Evolutionary conservation across 2,329 filamentous ascomycete genomes (phyloP).

Genomic region (Neofusicoccum ribis): DNA sequence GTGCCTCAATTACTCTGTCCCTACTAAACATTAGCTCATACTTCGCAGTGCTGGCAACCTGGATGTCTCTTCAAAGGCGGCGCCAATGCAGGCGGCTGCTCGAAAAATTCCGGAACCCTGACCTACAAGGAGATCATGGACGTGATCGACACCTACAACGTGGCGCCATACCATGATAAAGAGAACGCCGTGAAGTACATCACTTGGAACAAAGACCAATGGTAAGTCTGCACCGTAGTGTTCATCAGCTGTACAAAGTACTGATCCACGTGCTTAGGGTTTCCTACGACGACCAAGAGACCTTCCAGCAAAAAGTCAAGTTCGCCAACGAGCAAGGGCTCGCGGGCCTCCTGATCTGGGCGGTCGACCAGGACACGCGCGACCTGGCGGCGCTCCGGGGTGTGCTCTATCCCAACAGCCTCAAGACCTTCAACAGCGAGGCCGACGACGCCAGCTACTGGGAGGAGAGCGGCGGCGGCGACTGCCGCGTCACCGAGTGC

Average conservation of each 20-base stretch:
- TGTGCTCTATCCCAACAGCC: not conserved
- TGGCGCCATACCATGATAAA: constrained; percentile 28
- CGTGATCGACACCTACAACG: constrained; percentile 27
- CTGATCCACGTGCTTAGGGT: constrained; percentile 27
- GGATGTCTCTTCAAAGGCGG: constrained; percentile 27
- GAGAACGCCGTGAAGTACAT: constrained; percentile 37
- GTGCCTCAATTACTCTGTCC: not conserved
- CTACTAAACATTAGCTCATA: not conserved
- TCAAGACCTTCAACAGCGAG: not conserved
- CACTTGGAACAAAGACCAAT: constrained; percentile 37
- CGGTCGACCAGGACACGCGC: not conserved
- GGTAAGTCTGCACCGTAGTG: not conserved
- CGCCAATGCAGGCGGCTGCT: constrained; percentile 31
- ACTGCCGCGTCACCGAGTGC: constrained; percentile 3
- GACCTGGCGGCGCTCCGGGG: not conserved
- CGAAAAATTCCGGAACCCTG: constrained; percentile 34
- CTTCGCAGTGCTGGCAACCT: constrained; percentile 23
- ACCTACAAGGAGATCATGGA: constrained; percentile 38
- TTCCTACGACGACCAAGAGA: constrained; percentile 41
- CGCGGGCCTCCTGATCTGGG: constrained; percentile 26
- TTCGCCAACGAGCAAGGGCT: constrained; percentile 36
- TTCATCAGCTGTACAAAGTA: not conserved
- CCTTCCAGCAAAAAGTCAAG: constrained; percentile 36
- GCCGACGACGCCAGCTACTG: not conserved
- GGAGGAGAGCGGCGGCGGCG: not conserved